Evolutionary conservation across 2,329 filamentous ascomycete species (phyloP), one percentile per base, ranked within the genome.

Genomic region (Diaporthe humulicola): DNA sequence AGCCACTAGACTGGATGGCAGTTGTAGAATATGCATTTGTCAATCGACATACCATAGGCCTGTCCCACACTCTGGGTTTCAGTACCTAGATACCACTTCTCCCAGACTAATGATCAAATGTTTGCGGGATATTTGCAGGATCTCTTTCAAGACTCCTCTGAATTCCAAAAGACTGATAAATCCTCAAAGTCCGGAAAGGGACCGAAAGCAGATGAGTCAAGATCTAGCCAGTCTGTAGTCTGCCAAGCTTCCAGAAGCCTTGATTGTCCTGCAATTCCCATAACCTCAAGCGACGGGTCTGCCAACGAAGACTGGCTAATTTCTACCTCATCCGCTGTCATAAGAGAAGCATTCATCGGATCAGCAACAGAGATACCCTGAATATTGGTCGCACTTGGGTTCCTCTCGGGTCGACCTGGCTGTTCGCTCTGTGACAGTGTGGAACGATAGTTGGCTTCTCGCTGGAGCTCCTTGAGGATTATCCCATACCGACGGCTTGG

Each of bases 161-260:
- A 1, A 4, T 7, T 22, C 42, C 42, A 48, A 48, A 22, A 17
- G 17, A 48, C 6, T 2, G 42, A 48, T 22, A 48, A 48, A 17
- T 48, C 17, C 19, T 22, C 19, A 19, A 48, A 48, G 42, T 48
- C 19, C 19, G 19, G 42, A 48, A 48, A 48, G 4, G 42, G 42
- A 22, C 42, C 42, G 19, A 48, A 48, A 48, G 42, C 40, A 33
- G 40, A 48, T 25, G 60, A 30, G 40, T 66, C 60, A 1, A 66
- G 42, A 33, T 66, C 42, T 5, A 48, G 8, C 40, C 60, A 66
- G 28, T 66, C 40, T 4, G 60, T 33, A n/a, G 60, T 19, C 40
- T 66, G 60, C 60, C 60, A 66, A 52, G n/a, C n/a, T 14, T 52
- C n/a, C n/a, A 28, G 48, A 25, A 52, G 19, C n/a, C 8, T 52